Evolutionary conservation across 2,329 filamentous ascomycete species (phyloP), one percentile per base, ranked within the genome.

Genomic region (Arthrobotrys entomopaga): DNA sequence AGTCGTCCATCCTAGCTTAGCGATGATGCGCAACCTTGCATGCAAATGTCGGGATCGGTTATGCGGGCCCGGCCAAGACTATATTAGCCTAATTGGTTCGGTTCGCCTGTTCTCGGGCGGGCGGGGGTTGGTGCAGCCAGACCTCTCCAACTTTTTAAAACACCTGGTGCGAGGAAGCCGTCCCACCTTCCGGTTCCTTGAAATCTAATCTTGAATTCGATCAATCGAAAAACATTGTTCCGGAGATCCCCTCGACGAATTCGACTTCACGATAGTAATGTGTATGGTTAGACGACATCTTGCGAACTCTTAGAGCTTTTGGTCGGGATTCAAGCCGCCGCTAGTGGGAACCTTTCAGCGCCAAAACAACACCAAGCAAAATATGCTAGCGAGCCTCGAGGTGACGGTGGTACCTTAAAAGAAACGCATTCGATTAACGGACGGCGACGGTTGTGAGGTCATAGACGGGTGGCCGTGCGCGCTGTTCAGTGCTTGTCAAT

Each of bases 61-160:
- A 4, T 8, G n/a, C 16, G 20, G 48, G n/a, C 48, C n/a, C 22
- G 50, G 29, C 29, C 29, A 46, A 38, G 54, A 46, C 15, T 24
- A 46, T 13, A 22, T 43, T 58, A 58, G 54, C 54, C 54, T 58
- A 38, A 58, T 58, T 58, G 13, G 54, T 7, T 20, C 2, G n/a
- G 57, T 24, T 38, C 38, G 57, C 57, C 24, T 49, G 38, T 50
- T 60, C 11, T 13, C 40, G 4, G 26, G 50, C 3, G 6, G 10
- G 42, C 42, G 42, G 42, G 34, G 42, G 16, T 15, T 46, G 42
- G 13, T 46, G 42, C 42, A 46, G 42, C 42, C 29, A 34, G 29
- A 34, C 42, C 42, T n/a, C 42, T n/a, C 15, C 42, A 19, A 46
- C 29, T n/a, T 46, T n/a, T 46, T 46, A 46, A 46, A 46, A 46